Evolutionary conservation across 441 rosid genomes (phyloP).

Genomic region (Rhodomyrtus psidioides): DNA sequence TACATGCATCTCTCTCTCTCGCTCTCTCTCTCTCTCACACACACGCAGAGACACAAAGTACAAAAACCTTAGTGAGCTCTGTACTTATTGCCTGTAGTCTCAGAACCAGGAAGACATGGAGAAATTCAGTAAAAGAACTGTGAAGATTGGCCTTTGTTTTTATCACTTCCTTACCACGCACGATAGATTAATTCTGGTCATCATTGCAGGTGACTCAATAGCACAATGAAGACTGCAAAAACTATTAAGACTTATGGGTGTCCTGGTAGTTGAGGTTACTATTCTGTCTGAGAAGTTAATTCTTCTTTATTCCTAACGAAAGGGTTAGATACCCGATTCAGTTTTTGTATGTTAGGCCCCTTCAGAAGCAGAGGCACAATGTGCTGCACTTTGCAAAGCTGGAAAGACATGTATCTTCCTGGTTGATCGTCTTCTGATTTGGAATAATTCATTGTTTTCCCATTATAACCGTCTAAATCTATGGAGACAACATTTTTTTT

Average conservation of each 20-base stretch:
- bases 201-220: conserved; percentile 63
- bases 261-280: conserved; percentile 76
- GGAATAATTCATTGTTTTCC: neutral
- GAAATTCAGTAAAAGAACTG: conserved; percentile 89
- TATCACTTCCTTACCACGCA: rapidly evolving
- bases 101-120: conserved; percentile 90
- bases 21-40: neutral
- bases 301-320: neutral
- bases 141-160: conserved; percentile 41
- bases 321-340: rapidly evolving
- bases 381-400: conserved; percentile 85
- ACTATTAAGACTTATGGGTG: conserved; percentile 84
- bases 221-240: conserved; percentile 93
- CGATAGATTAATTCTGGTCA: neutral
- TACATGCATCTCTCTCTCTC: conserved; percentile 3
- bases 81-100: conserved; percentile 24
- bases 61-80: neutral
- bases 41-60: neutral
- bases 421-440: neutral
- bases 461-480: neutral
- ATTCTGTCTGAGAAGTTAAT: neutral
- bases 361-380: conserved; percentile 96
- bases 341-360: conserved; percentile 42
- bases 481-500: neutral
- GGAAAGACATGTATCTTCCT: conserved; percentile 48